Evolutionary conservation across 2,329 filamentous ascomycete genomes (phyloP).

Genomic region (Sordariomycetes sp.): DNA sequence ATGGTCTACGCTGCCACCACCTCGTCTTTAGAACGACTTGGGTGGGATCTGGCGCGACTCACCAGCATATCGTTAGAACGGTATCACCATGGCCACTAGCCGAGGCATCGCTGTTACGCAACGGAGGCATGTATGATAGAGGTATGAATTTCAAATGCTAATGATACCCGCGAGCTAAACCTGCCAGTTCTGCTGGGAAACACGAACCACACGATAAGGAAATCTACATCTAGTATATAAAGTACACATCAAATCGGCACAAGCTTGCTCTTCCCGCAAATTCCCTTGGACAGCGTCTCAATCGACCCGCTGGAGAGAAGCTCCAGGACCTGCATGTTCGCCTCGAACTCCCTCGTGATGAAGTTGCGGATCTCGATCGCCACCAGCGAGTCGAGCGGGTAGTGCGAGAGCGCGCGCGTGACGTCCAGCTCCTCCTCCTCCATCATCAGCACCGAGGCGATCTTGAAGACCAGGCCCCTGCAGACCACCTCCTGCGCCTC

Average conservation of each 20-base stretch:
- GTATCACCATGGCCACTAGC: background rate
- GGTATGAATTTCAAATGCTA: background rate
- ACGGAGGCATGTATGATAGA: background rate
- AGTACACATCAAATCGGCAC: constrained; percentile 1
- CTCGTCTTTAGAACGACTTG: background rate
- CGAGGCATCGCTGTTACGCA: background rate
- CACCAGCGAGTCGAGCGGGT: constrained; percentile 19
- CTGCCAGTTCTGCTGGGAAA: background rate
- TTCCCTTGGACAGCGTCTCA: constrained; percentile 32
- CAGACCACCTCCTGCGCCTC: constrained; percentile 27
- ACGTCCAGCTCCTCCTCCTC: background rate
- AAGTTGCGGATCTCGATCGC: constrained; percentile 32
- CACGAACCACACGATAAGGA: background rate
- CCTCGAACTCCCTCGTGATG: constrained; percentile 27
- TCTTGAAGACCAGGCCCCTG: constrained; percentile 14
- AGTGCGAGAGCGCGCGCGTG: background rate
- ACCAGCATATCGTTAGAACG: background rate
- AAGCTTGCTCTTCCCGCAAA: constrained; percentile 35
- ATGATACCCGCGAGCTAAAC: background rate
- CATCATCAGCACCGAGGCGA: constrained; percentile 18
- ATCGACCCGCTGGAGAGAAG: constrained; percentile 38
- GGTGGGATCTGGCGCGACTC: background rate
- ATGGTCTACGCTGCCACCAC: background rate
- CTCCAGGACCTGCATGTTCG: constrained; percentile 40
- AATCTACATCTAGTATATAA: background rate